Conservation (phyloP, 352 stramenopile genomes). For the Phytopythium chamaehyphon region DNA sequence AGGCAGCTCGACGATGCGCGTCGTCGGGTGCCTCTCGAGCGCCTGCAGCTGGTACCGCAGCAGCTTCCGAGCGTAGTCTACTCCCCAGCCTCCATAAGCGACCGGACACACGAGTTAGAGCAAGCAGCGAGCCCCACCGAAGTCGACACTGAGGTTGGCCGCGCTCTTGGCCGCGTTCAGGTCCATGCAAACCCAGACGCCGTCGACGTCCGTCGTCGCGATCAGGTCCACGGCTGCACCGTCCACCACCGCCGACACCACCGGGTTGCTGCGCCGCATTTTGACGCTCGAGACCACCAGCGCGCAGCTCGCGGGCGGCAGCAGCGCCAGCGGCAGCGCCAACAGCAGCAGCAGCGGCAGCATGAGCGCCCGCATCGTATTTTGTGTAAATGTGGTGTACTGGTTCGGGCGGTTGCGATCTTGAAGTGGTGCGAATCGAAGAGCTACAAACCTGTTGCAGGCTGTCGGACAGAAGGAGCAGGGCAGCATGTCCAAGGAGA, state of each 20-base stretch:
- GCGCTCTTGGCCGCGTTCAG: constrained; percentile 1
- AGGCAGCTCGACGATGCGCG: constrained; percentile 20
- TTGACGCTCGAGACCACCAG: constrained; percentile 19
- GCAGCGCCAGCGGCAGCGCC: neutral
- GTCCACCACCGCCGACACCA: constrained; percentile 28
- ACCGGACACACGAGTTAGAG: no score
- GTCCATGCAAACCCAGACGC: constrained; percentile 35
- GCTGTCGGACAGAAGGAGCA: no score
- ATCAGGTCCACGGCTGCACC: constrained; percentile 28
- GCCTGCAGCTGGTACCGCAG: constrained; percentile 44
- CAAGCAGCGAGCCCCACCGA: constrained; percentile 13
- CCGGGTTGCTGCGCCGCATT: constrained; percentile 38
- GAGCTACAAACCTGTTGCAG: no score
- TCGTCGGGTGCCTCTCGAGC: constrained; percentile 16
- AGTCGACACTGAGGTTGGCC: constrained; percentile 20
- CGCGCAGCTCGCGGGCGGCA: neutral
- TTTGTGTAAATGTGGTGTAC: no score
- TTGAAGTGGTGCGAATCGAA: constrained; percentile 1
- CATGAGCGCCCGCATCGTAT: neutral
- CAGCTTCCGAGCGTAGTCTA: constrained; percentile 55
- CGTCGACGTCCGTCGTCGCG: constrained; percentile 39
- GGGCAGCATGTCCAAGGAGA: constrained; percentile 72
- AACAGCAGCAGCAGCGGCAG: constrained; percentile 1
- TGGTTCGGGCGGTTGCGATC: constrained; percentile 3
- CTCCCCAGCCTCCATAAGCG: neutral